Base-by-base conservation (phyloP, 2,329 filamentous ascomycete species). In the Colletotrichum magnum region DNA sequence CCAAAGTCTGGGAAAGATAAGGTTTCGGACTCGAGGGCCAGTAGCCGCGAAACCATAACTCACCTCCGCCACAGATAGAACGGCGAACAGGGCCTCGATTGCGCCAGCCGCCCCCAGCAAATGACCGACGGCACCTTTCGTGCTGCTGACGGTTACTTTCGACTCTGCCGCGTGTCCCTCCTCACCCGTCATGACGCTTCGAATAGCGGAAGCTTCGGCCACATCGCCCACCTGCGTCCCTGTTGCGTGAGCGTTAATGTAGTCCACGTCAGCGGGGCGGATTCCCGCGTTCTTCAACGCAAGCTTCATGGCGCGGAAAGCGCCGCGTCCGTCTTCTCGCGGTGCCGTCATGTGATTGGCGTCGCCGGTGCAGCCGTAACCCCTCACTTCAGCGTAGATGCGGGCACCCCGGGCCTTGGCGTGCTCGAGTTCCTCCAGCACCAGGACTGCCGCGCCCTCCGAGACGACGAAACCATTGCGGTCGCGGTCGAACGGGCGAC, bases 211-310 rank as follows among this genome's bases (percentile, higher is more conserved):
- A 58, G 95, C 95, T 81, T 99, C 96, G 1, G 96, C 95, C 24
- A 89, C 87, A 81, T 99, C 96, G 0, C 96, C 96, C 2, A 98
- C 86, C 6, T 86, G 80, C 0, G 95, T 99, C 24, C 93, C 93
- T 1, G 96, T 99, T 1, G 95, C 96, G 77, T 99, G 96, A 1
- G 96, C 96, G 76, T 98, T 99, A 77, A 99, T 88, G 78, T 99
- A 99, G 78, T 95, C 93, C 5, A 99, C 90, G 48, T 90, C 82
- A 0, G 81, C 81, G 0, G 96, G 95, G 59, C 85, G 85, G 45
- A 97, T 76, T 0, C 86, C 81, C 0, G 94, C 94, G 76, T 93
- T 89, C 74, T 87, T 90, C 68, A 99, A 81, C 0, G 95, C 95
- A 72, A 89, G 89, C 77, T 88, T 92, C 96, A 99, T 99, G 4